Conservation (phyloP, 2,329 filamentous ascomycete genomes). For the Blastomyces emzantsi region DNA sequence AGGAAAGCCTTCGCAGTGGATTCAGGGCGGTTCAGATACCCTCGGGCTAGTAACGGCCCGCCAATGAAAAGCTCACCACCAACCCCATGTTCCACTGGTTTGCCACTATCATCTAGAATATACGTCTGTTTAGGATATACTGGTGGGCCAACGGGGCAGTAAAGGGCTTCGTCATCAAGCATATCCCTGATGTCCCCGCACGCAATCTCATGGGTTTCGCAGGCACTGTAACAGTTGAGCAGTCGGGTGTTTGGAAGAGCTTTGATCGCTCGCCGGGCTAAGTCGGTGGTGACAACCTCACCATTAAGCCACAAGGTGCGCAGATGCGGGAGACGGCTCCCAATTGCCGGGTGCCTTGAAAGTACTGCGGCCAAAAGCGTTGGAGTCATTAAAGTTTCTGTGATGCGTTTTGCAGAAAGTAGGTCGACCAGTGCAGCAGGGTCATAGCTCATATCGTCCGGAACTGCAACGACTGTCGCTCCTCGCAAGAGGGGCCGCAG, state of each 20-base stretch:
- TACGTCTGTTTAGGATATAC: conserved; percentile 61
- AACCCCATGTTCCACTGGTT: conserved; percentile 52
- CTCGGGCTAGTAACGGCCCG: conserved; percentile 62
- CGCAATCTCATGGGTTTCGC: conserved; percentile 72
- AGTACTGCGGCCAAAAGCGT: conserved; percentile 68
- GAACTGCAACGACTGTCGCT: conserved; percentile 65
- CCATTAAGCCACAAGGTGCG: conserved; percentile 71
- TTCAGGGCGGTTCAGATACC: conserved; percentile 72
- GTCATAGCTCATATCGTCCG: conserved; percentile 69
- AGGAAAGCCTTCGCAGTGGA: conserved; percentile 65
- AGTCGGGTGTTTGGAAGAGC: conserved; percentile 60
- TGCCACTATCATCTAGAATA: conserved; percentile 60
- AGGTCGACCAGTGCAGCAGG: conserved; percentile 64
- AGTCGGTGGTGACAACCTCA: conserved; percentile 71
- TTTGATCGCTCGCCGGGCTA: conserved; percentile 58
- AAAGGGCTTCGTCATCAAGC: conserved; percentile 47
- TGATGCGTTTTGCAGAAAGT: conserved; percentile 56
- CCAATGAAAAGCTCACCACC: conserved; percentile 68
- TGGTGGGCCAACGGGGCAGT: conserved; percentile 65
- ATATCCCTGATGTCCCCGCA: conserved; percentile 66
- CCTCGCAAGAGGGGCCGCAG: conserved; percentile 65
- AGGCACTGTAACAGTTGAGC: conserved; percentile 73
- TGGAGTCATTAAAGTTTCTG: conserved; percentile 76
- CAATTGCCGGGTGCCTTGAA: conserved; percentile 58
- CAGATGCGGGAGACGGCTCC: conserved; percentile 54